A percentile compares a stretch with the other conserved stretches of the same genome.
phyloP scores from a whole-genome alignment of 495 filamentous ascomycete genomes.

The Chaetomium tenue region DNA sequence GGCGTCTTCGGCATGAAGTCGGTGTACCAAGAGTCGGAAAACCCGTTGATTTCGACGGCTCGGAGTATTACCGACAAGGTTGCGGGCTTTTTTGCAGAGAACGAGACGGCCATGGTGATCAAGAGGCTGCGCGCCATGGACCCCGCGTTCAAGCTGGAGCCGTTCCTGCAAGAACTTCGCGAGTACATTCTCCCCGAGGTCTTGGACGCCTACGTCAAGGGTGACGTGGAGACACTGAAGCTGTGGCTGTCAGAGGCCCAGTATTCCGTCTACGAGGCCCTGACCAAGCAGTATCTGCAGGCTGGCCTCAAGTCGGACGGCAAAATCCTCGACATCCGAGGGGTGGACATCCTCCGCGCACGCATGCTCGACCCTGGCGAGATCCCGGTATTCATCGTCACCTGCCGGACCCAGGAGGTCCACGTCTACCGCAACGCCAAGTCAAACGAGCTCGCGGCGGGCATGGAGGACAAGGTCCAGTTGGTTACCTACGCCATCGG shows the following conservation, averaged over 20 bases:
- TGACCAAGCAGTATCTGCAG: constrained; percentile 90
- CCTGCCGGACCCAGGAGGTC: constrained; percentile 94
- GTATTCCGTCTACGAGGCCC: constrained; percentile 87
- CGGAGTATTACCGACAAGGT: constrained; percentile 90
- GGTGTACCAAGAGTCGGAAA: constrained; percentile 92
- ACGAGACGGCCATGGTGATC: constrained; percentile 94
- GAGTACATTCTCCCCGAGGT: constrained; percentile 98
- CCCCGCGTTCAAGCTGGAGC: constrained; percentile 88
- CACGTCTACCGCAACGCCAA: constrained; percentile 94
- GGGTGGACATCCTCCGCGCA: constrained; percentile 86
- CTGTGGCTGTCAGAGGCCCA: constrained; percentile 95
- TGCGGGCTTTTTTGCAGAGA: constrained; percentile 95
- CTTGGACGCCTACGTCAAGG: constrained; percentile 96
- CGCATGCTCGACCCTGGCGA: constrained; percentile 95
- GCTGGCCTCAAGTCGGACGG: constrained; percentile 92
- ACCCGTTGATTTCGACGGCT: constrained; percentile 88
- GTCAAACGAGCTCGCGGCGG: constrained; percentile 84
- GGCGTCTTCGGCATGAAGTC: constrained; percentile 77
- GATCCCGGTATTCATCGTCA: constrained; percentile 95
- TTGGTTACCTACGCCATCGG: constrained; percentile 97
- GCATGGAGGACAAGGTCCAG: constrained; percentile 98
- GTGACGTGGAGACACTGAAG: constrained; percentile 84
- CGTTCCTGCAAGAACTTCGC: constrained; percentile 88
- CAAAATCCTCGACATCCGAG: constrained; percentile 87
- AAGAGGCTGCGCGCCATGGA: constrained; percentile 98